These are phyloP conservation scores for Xylariaceae sp. DNA, from an alignment of 2,329 filamentous ascomycete genomes.

Conservation along the genomic window DNA sequence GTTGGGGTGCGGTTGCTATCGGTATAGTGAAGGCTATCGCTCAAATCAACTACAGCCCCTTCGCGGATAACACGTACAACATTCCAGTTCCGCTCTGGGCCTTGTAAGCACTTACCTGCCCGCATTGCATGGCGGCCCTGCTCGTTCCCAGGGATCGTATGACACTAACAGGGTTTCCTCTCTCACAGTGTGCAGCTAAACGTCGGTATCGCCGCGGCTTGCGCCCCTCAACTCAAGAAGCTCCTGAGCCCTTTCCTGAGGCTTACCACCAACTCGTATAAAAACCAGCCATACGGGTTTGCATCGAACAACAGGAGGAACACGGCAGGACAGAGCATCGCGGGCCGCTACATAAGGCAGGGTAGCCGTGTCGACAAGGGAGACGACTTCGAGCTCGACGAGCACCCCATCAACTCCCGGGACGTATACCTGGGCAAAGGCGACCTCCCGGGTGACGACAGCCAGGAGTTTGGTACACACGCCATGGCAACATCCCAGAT, in stretches of 20 bases:
- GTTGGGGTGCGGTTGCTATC: constrained; percentile 37
- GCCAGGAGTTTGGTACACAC: constrained; percentile 3
- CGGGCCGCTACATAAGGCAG: constrained; percentile 13
- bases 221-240: constrained; percentile 34
- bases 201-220: constrained; percentile 36
- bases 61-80: constrained; percentile 32
- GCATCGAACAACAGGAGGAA: constrained; percentile 6
- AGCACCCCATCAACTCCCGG: constrained; percentile 8
- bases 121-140: too few species aligned
- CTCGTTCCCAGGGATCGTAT: too few species aligned
- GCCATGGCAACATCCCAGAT: constrained; percentile 2
- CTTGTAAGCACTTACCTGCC: constrained; percentile 26
- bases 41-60: constrained; percentile 30
- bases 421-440: constrained; percentile 6
- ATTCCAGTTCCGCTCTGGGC: constrained; percentile 29
- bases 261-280: constrained; percentile 7
- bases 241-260: constrained; percentile 9
- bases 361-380: constrained; percentile 3
- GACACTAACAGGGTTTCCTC: too few species aligned
- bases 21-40: constrained; percentile 36
- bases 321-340: constrained; percentile 5
- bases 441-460: constrained; percentile 1
- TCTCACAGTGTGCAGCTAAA: constrained; percentile 35
- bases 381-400: constrained; percentile 15
- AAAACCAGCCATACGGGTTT: constrained; percentile 7